Base-by-base conservation (phyloP, 495 filamentous ascomycete species). In the Parmelia sp. region DNA sequence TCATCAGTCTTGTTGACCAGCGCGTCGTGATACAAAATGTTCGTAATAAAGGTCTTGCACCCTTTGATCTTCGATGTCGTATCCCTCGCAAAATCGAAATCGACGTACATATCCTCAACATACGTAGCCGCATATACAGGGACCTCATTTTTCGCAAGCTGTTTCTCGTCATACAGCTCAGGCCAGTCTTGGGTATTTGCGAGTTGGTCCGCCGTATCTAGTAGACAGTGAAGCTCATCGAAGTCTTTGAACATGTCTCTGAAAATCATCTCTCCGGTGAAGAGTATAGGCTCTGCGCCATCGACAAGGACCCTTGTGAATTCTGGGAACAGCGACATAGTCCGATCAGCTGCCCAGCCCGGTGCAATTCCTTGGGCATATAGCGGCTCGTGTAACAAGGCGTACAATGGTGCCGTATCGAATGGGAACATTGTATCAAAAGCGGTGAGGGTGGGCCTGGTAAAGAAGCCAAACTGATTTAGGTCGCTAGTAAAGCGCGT, bases 51-150 rank as follows among this genome's bases (percentile, higher is more conserved):
- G 51, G 87, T 86, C 76, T 92, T 91, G 68, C 83, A 87, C 1
- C 86, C 87, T 71, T 83, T 85, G 71, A 97, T 90, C 75, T 84
- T 84, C 36, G 76, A 73, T 17, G 90, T 91, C 33, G 92, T 94
- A 66, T 85, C 86, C 62, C 83, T 76, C 0, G 89, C 83, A 14
- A 91, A 73, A 31, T 86, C 86, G 66, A 82, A 89, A 66, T 93
- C 86, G 37, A 97, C 93, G 69, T 96, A 97, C 92, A 97, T 96
- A 73, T 97, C 93, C 62, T 97, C 90, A 1, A 90, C 70, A 64
- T 86, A 97, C n/a, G 82, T 86, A 0, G 89, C 90, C 9, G 90
- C 87, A 68, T 95, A 97, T 0, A 97, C 89, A 0, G 94, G 92
- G 0, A 97, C 91, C 65, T 88, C 78, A 69, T 97, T 97, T 66